Evolutionary conservation across 805 yeast species (phyloP).

Genomic region (Wickerhamomyces strasburgensis): DNA sequence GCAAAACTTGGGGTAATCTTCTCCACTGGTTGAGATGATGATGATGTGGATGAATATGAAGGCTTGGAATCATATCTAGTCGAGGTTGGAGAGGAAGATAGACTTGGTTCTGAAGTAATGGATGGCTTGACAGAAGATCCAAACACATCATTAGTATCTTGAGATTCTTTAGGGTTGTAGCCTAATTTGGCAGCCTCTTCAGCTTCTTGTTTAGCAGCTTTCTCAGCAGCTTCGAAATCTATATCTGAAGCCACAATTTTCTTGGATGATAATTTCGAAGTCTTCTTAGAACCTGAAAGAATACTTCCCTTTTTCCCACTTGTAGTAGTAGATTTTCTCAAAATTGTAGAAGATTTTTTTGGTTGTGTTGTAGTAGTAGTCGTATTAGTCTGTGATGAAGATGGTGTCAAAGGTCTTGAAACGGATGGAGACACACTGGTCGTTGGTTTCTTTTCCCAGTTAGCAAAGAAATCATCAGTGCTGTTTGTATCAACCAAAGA

Average conservation of each 20-base stretch:
- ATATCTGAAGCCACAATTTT: conserved; percentile 49
- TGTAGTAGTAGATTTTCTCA: conserved; percentile 25
- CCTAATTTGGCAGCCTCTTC: conserved; percentile 50
- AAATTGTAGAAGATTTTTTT: conserved; percentile 26
- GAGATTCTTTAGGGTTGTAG: conserved; percentile 32
- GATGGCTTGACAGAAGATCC: conserved; percentile 9
- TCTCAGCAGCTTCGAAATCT: conserved; percentile 65
- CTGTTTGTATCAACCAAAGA: conserved; percentile 34
- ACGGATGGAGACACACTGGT: conserved; percentile 36
- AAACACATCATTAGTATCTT: conserved; percentile 9
- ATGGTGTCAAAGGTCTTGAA: conserved; percentile 29
- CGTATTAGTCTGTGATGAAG: conserved; percentile 5
- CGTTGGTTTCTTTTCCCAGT: conserved; percentile 66
- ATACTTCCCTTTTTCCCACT: conserved; percentile 38
- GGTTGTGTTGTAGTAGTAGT: conserved; percentile 19
- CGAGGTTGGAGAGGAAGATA: conserved; percentile 3
- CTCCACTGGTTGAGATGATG: conserved; percentile 27
- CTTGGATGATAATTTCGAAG: conserved; percentile 51
- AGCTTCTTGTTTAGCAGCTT: conserved; percentile 77
- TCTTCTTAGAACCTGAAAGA: conserved; percentile 51
- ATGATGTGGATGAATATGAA: conserved; percentile 5
- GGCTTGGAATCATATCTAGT: conserved; percentile 5
- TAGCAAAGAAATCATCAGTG: conserved; percentile 84
- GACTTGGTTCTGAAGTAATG: conserved; percentile 14
- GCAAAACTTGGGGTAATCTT: conserved; percentile 67